phyloP scores from a whole-genome alignment of 75 land plant species.

The Cunninghamia lanceolata region DNA sequence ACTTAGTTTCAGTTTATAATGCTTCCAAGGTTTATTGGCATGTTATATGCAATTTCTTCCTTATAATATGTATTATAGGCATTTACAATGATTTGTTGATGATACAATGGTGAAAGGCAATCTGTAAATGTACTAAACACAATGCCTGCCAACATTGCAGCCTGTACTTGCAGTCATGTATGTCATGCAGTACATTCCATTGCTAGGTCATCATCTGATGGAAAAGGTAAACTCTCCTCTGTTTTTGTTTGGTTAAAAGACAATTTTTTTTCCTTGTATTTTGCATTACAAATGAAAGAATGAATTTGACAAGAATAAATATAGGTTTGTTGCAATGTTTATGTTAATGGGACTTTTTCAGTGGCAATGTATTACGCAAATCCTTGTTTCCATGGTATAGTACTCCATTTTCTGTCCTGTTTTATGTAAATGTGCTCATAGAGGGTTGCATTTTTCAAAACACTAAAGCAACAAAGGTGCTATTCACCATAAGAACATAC shows the following conservation, averaged over 20 bases:
- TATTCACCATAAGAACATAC: neutral
- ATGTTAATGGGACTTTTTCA: neutral
- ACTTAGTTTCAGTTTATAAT: neutral
- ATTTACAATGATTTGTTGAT: neutral
- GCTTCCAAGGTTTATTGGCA: conserved; percentile 7
- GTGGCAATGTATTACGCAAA: neutral
- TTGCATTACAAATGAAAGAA: neutral
- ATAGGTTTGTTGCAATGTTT: neutral
- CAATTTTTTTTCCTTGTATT: neutral
- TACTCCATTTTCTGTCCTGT: neutral
- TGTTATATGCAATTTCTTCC: neutral
- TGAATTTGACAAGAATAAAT: neutral
- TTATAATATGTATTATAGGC: neutral
- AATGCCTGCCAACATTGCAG: neutral
- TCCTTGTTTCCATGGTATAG: neutral
- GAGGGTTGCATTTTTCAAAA: neutral
- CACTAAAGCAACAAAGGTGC: neutral
- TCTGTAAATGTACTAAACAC: neutral
- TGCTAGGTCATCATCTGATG: conserved; percentile 20
- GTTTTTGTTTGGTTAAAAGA: neutral
- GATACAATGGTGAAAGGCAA: neutral
- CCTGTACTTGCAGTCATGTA: conserved; percentile 25
- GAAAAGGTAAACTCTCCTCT: conserved; percentile 10
- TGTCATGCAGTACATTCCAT: conserved; percentile 30
- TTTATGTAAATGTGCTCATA: neutral